Evolutionary conservation across 2,329 filamentous ascomycete genomes (phyloP), one percentile per base, ranked within the genome.

Genomic region (Xylaria arbuscula): DNA sequence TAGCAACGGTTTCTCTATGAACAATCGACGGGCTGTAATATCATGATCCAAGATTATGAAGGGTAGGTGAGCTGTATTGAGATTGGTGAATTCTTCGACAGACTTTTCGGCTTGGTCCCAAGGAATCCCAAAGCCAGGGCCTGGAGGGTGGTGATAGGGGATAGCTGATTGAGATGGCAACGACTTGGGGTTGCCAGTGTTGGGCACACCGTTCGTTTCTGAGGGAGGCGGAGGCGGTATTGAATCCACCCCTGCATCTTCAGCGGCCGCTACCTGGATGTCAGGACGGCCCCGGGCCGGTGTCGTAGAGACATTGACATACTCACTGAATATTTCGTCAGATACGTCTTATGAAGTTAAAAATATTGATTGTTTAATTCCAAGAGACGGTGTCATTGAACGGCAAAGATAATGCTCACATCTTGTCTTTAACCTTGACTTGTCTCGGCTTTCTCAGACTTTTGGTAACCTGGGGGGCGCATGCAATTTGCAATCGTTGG

Each of bases 71-170:
- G 77, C 76, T 24, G 75, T 78, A 65, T 77, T 79, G 5, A 76
- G 74, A 4, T 67, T 67, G 28, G 75, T 77, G 66, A 80, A 84
- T 2, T 78, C 74, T 6, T 71, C 68, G 5, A 84, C 59, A 4
- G 80, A 76, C 15, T 76, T 71, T 19, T 78, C 69, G n/a, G 79
- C 80, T 60, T 82, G 80, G 10, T 73, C 50, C 81, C 81, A 83
- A 28, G 78, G 80, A 36, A 83, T 71, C 2, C 79, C 79, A 50
- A 81, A 80, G 0, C 79, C 80, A 3, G 76, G 76, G 13, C 70
- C 57, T 0, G 54, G 5, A 2, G 61, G 64, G 15, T 34, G 7
- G 59, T 59, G 22, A 17, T 58, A 15, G 9, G 47, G 13, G 19
- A 11, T 22, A 13, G 42, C 51, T 1, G 45, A 40, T 19, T 9